phyloP scores from a whole-genome alignment of 257 asterid species.

The Fraxinus anomala region DNA sequence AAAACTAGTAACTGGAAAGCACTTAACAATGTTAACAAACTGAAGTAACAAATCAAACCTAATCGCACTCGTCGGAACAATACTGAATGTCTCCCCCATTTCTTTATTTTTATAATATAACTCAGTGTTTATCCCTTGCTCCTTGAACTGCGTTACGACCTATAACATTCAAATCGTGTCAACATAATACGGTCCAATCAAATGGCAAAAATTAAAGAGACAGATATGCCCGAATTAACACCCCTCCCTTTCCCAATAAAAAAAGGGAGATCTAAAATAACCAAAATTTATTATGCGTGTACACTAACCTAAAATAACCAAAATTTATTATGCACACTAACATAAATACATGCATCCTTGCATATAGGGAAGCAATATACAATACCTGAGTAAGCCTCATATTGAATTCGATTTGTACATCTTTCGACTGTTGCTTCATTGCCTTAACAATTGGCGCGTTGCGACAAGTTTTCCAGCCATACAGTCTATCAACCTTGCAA shows the following conservation, averaged over 20 bases:
- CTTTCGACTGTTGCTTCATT: slow-evolving; percentile 75
- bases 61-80: slow-evolving; percentile 96
- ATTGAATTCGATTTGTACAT: slow-evolving; percentile 69
- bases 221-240: neutral
- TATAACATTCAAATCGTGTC: slow-evolving; percentile 33
- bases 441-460: slow-evolving; percentile 87
- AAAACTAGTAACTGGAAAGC: slow-evolving; percentile 19
- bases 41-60: slow-evolving; percentile 46
- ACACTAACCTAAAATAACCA: neutral
- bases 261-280: neutral
- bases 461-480: slow-evolving; percentile 75
- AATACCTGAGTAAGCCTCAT: slow-evolving; percentile 71
- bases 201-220: slow-evolving; percentile 24
- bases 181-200: slow-evolving; percentile 27
- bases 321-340: neutral
- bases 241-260: neutral
- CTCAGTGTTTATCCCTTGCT: slow-evolving; percentile 91
- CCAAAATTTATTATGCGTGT: too few species aligned
- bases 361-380: neutral
- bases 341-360: neutral
- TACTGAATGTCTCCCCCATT: slow-evolving; percentile 82
- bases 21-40: slow-evolving; percentile 21
- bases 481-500: slow-evolving; percentile 82
- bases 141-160: slow-evolving; percentile 80
- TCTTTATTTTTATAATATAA: slow-evolving; percentile 88